Evolutionary conservation across 768 basidiomycete genomes (phyloP).

Genomic region (Amanita rubescens): DNA sequence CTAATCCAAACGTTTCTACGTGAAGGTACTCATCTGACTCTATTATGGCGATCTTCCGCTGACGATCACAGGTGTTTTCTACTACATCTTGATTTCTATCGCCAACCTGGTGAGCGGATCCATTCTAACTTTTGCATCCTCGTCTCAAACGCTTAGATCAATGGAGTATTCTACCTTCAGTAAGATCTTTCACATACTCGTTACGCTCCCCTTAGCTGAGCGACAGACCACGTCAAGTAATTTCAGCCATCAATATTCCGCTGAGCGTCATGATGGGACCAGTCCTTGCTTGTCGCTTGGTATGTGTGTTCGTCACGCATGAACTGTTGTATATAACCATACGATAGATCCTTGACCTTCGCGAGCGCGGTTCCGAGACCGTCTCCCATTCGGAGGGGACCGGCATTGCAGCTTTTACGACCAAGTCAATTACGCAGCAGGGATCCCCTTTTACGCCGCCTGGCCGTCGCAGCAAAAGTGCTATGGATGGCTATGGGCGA

Average conservation of each 20-base stretch:
- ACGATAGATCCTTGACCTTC: slow-evolving; percentile 68
- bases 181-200: slow-evolving; percentile 24
- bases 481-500: slow-evolving; percentile 26
- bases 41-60: background rate
- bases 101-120: slow-evolving; percentile 55
- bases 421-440: slow-evolving; percentile 51
- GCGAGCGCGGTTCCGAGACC: slow-evolving; percentile 75
- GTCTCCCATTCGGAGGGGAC: slow-evolving; percentile 69
- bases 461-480: slow-evolving; percentile 36
- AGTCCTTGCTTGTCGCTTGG: slow-evolving; percentile 71
- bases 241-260: slow-evolving; percentile 80
- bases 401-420: slow-evolving; percentile 58
- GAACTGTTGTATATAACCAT: slow-evolving; percentile 3
- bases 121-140: background rate
- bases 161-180: slow-evolving; percentile 86
- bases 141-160: slow-evolving; percentile 36
- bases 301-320: slow-evolving; percentile 20
- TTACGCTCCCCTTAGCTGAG: slow-evolving; percentile 10
- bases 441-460: slow-evolving; percentile 49
- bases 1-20: slow-evolving; percentile 81
- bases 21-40: slow-evolving; percentile 43
- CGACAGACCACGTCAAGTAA: slow-evolving; percentile 67
- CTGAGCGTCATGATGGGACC: slow-evolving; percentile 81
- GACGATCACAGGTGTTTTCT: slow-evolving; percentile 56
- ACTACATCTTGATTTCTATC: slow-evolving; percentile 80